Conservation (phyloP, 352 stramenopile species). For the Pythium sp. region DNA sequence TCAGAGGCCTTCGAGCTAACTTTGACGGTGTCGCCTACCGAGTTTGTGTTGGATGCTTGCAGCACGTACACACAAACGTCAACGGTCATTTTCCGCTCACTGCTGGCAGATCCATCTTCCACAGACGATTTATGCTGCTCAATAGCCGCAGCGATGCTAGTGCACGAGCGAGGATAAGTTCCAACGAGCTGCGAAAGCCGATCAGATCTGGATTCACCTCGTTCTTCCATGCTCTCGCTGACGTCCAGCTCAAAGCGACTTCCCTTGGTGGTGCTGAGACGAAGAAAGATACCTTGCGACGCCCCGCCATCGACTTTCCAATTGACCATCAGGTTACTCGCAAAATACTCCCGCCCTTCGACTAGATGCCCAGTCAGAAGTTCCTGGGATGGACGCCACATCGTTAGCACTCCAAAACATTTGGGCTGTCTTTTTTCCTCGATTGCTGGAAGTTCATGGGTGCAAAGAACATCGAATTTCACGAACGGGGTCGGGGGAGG, state of each 20-base stretch:
- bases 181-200: slow-evolving; percentile 3
- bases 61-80: slow-evolving; percentile 57
- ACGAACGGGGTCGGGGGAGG: slow-evolving; percentile 57
- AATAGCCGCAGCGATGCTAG: slow-evolving; percentile 13
- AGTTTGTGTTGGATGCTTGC: slow-evolving; percentile 27
- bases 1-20: slow-evolving; percentile 20
- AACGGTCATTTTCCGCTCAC: slow-evolving; percentile 25
- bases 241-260: slow-evolving; percentile 24
- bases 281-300: slow-evolving; percentile 40
- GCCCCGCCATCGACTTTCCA: slow-evolving; percentile 54
- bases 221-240: slow-evolving; percentile 24
- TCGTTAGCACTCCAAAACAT: slow-evolving; percentile 45
- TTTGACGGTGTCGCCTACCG: slow-evolving; percentile 21
- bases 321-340: slow-evolving; percentile 55
- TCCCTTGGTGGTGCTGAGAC: slow-evolving; percentile 64
- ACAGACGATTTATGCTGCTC: slow-evolving; percentile 15
- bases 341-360: slow-evolving; percentile 60
- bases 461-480: slow-evolving; percentile 65
- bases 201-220: slow-evolving; percentile 13
- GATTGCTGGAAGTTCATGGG: slow-evolving; percentile 26
- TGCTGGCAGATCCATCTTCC: slow-evolving; percentile 8
- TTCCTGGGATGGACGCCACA: slow-evolving; percentile 65
- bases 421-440: slow-evolving; percentile 7
- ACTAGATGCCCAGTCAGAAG: slow-evolving; percentile 35
- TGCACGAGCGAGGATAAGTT: not conserved